Evolutionary conservation across 2,329 filamentous ascomycete genomes (phyloP).

Genomic region (Stagonosporopsis chrysanthemi): DNA sequence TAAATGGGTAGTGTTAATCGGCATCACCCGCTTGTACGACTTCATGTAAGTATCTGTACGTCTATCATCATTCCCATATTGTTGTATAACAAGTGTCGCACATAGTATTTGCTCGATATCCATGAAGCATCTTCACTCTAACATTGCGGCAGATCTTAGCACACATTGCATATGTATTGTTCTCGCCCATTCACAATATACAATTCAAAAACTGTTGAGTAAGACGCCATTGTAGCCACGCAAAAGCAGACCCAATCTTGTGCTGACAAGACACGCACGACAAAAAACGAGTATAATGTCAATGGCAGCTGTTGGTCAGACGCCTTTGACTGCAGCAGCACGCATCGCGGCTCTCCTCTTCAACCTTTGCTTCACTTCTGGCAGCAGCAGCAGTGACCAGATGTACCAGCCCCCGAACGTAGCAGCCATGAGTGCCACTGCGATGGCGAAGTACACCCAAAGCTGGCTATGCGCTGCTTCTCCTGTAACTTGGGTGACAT

Average conservation of each 20-base stretch:
- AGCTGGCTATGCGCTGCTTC: constrained; percentile 13
- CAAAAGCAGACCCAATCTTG: no score
- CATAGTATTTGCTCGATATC: no score
- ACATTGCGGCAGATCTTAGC: no score
- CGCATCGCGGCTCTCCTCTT: not conserved
- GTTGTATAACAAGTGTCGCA: no score
- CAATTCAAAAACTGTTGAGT: not conserved
- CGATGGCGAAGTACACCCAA: constrained; percentile 19
- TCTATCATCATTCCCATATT: not conserved
- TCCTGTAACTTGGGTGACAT: constrained; percentile 22
- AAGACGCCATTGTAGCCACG: not conserved
- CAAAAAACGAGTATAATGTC: no score
- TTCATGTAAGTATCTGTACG: not conserved
- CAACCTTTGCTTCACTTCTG: not conserved
- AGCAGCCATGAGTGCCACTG: constrained; percentile 17
- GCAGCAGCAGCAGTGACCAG: constrained; percentile 14
- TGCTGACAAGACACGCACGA: no score
- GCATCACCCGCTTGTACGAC: not conserved
- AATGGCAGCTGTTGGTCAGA: not conserved
- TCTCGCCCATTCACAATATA: no score
- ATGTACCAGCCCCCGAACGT: constrained; percentile 23
- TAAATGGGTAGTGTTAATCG: not conserved
- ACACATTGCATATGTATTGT: no score
- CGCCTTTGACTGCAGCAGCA: not conserved
- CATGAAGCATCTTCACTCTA: no score